Base-by-base conservation (phyloP, 31 red algal species). In the Odonthalia washingtoniensis region DNA sequence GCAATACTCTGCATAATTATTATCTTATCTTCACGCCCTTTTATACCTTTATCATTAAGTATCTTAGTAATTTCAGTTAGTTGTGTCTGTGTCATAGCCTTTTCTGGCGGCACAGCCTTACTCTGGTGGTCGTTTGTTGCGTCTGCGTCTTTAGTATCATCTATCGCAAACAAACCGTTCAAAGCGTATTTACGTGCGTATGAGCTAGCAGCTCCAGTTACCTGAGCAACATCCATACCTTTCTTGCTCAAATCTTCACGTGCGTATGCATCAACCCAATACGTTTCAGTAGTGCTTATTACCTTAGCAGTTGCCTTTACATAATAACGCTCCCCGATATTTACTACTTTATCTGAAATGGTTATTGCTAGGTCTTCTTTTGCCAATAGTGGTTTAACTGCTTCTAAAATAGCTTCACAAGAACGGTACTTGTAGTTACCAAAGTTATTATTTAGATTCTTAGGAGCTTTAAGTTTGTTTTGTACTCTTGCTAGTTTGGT, bases 141-240 rank as follows among this genome's bases (percentile, higher is more conserved):
- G 42, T 44, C 42, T 44, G 42, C 42, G 42, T 44, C 42, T 44
- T 44, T 44, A 44, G 42, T 44, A 67, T 67, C 64, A 67, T 67
- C 64, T 30, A 67, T 67, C 64, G 33, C 27, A 35, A 67, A 67
- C 64, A 67, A 33, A 35, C 30, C 64, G 33, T 67, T 67, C 30
- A 67, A 35, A 67, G 64, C 64, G 64, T 67, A 67, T 67, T 67
- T 67, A 67, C 64, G 64, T 33, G 64, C 64, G 64, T 67, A 67
- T 67, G 64, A 67, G 27, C 30, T 33, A 67, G 64, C 64, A 30
- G 64, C 27, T 30, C 64, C 64, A 35, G 64, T 67, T 30, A 67
- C 33, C 33, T 67, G 64, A 67, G 27, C 64, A 30, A 33, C 64
- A 67, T 35, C 33, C 64, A 67, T 67, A 35, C 64, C 64, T 35